Percentiles rank a stretch among this genome's conserved stretches.
Evolutionary conservation across 1,284 basidiomycete genomes (phyloP).

Genomic region (Apiotrichum montevideense): DNA sequence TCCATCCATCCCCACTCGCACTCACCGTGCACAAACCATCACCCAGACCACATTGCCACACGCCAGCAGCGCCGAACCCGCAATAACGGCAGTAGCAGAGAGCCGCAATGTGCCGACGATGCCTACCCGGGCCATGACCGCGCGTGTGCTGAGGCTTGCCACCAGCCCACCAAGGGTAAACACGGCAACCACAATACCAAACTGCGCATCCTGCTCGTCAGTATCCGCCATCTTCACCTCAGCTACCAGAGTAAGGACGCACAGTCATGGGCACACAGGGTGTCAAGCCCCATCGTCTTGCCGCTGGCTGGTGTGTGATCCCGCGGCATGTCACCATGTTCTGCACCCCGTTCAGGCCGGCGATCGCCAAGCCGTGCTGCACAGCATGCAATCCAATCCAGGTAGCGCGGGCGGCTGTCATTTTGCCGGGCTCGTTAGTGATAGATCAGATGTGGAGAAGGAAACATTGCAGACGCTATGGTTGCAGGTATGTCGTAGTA

Average conservation of each 20-base stretch:
- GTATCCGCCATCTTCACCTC: not conserved
- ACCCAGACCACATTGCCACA: constrained; percentile 16
- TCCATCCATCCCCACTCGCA: not conserved
- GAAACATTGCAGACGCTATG: too few species aligned
- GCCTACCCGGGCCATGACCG: constrained; percentile 19
- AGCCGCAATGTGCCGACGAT: constrained; percentile 24
- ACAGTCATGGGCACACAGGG: constrained; percentile 31
- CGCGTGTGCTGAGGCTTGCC: constrained; percentile 29
- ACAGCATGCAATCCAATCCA: constrained; percentile 39
- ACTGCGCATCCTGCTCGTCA: constrained; percentile 23
- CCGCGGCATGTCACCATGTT: constrained; percentile 27
- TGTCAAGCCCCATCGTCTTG: constrained; percentile 8
- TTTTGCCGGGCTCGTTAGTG: too few species aligned
- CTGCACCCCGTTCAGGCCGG: constrained; percentile 39
- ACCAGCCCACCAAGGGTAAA: constrained; percentile 49
- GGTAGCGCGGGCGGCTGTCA: too few species aligned
- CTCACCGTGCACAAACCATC: constrained; percentile 32
- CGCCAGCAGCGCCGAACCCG: constrained; percentile 24
- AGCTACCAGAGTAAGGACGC: not conserved
- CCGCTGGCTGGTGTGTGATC: not conserved
- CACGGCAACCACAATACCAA: constrained; percentile 46
- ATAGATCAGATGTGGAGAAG: too few species aligned
- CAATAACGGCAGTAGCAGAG: constrained; percentile 19
- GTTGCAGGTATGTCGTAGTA: too few species aligned
- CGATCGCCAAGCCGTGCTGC: constrained; percentile 40